A percentile compares a stretch with the other conserved stretches of the same genome.
Conservation (phyloP, 2,329 filamentous ascomycete genomes). For the Aureobasidium leucospermi region DNA sequence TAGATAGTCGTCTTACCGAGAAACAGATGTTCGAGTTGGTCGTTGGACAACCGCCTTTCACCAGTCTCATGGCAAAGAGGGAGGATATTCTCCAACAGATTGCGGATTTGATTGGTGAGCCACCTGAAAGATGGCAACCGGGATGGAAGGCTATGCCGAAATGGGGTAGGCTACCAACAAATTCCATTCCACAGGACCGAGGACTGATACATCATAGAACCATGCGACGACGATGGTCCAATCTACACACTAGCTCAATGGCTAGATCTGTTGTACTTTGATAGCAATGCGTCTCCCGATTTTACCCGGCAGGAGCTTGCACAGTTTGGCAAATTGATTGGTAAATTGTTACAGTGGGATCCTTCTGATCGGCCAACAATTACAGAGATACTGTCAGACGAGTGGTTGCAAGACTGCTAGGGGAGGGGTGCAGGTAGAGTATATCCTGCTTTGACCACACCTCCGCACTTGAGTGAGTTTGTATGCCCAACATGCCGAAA, state of each 20-base stretch:
- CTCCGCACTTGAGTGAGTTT: not conserved
- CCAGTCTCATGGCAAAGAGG: slow-evolving; percentile 30
- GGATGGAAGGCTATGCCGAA: slow-evolving; percentile 7
- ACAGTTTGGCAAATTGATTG: not conserved
- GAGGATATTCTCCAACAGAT: slow-evolving; percentile 30
- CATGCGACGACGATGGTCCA: not conserved
- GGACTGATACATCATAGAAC: not conserved
- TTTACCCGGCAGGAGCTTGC: not conserved
- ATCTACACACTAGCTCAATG: not conserved
- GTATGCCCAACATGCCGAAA: not conserved
- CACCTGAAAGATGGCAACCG: slow-evolving; percentile 30
- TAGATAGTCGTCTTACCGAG: not conserved
- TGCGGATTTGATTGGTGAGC: slow-evolving; percentile 27
- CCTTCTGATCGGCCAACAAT: not conserved
- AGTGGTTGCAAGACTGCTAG: not conserved
- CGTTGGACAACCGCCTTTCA: slow-evolving; percentile 32
- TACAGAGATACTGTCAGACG: not conserved
- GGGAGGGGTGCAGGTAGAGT: too few species aligned
- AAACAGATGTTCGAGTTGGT: slow-evolving; percentile 32
- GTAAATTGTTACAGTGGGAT: not conserved
- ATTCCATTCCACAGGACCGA: not conserved
- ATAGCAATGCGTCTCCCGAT: not conserved
- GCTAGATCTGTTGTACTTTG: not conserved
- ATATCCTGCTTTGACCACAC: too few species aligned
- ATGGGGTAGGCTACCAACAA: not conserved